Base-by-base conservation (phyloP, 2,329 filamentous ascomycete species). In the Cordyceps cicadae region DNA sequence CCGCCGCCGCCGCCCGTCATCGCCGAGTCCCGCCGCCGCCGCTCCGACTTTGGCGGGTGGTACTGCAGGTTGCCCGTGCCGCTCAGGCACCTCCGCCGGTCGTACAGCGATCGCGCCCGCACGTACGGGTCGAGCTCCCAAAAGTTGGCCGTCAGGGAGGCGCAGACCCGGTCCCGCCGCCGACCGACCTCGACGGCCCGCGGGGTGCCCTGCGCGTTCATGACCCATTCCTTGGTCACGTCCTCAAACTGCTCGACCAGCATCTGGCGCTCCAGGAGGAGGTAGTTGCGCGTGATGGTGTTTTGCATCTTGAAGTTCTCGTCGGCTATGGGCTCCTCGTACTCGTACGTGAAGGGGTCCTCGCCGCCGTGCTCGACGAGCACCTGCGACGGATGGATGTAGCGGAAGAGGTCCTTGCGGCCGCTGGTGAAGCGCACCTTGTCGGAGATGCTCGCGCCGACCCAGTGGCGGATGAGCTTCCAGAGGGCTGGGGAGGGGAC, bases 401-500 rank as follows among this genome's bases (percentile, higher is more conserved):
- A 95, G 58, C 84, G 77, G 64, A 87, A 82, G 62, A 97, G 79
- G 59, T 95, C 92, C 60, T 87, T 82, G 55, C 85, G 75, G 65
- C 83, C 89, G 68, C 88, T 90, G 55, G 88, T 91, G 73, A 96
- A 96, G 70, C 94, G 85, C 21, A 96, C 87, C 74, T 96, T 97
- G 70, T 83, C 81, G 26, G 91, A 91, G 24, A 97, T 91, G 5
- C 95, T 90, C 1, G 92, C 91, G 71, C 96, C 91, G 46, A 97
- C 83, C 91, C 91, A 96, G 67, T 90, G 89, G 66, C 84, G 86
- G 72, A 96, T 92, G 65, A 97, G 88, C 70, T 84, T 89, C 92
- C 91, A 96, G 65, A 96, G 87, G 21, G 88, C 87, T 87, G 62
- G 2, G 24, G 39, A n/a, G 5, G 21, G 2, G 3, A 29, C 2